Conservation (phyloP, 2,329 filamentous ascomycete genomes). For the Aureobasidium pullulans region DNA sequence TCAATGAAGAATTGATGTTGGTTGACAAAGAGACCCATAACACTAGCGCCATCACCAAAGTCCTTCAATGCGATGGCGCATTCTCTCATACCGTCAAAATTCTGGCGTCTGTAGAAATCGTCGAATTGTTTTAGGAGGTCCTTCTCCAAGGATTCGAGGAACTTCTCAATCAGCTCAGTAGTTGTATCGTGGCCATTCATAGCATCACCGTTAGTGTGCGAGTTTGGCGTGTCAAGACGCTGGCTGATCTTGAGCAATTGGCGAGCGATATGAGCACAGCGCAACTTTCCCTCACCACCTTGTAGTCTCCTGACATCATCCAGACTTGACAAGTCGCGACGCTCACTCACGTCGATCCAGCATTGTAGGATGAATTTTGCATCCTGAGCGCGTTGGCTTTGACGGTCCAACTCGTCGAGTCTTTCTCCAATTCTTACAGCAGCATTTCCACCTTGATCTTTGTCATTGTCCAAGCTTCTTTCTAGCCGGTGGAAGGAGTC, state of each 20-base stretch:
- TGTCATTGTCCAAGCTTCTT: constrained; percentile 56
- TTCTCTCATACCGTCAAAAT: constrained; percentile 97
- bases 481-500: constrained; percentile 87
- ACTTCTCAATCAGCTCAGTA: constrained; percentile 84
- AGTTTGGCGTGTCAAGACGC: constrained; percentile 61
- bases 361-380: constrained; percentile 93
- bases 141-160: constrained; percentile 90
- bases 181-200: constrained; percentile 26
- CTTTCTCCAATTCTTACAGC: constrained; percentile 92
- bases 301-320: constrained; percentile 83
- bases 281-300: constrained; percentile 83
- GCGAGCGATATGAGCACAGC: constrained; percentile 86
- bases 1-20: constrained; percentile 99
- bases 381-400: constrained; percentile 81
- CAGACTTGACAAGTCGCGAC: constrained; percentile 75
- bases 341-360: constrained; percentile 91
- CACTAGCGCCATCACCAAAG: constrained; percentile 91
- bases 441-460: constrained; percentile 66
- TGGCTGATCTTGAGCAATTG: constrained; percentile 93
- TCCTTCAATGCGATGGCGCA: constrained; percentile 90
- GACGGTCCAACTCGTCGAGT: constrained; percentile 88
- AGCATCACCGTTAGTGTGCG: not conserved
- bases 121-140: constrained; percentile 95
- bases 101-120: constrained; percentile 88
- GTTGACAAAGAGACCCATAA: constrained; percentile 94